Conservation (phyloP, 2,329 filamentous ascomycete genomes). For the Ophidiomyces ophidiicola region DNA sequence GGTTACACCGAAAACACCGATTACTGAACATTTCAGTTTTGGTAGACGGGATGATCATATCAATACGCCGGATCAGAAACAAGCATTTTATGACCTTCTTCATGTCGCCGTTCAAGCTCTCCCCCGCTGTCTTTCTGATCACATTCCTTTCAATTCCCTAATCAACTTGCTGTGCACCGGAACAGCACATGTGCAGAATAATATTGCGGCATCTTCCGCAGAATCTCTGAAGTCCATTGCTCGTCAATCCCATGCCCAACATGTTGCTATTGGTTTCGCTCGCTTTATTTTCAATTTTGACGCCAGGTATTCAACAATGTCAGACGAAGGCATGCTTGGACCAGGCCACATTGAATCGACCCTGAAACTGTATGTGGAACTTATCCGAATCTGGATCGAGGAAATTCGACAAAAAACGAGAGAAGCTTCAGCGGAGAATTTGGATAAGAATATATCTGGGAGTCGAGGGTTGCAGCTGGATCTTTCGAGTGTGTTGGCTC, state of each 20-base stretch:
- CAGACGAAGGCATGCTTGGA: constrained; percentile 90
- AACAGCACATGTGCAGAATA: constrained; percentile 84
- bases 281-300: constrained; percentile 98
- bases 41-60: constrained; percentile 67
- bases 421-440: constrained; percentile 53
- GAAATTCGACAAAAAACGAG: constrained; percentile 80
- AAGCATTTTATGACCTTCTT: constrained; percentile 88
- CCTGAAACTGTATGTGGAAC: constrained; percentile 78
- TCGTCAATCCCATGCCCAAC: constrained; percentile 79
- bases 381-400: constrained; percentile 94
- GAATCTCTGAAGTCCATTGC: constrained; percentile 93
- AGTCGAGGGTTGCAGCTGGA: constrained; percentile 68
- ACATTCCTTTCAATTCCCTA: constrained; percentile 83
- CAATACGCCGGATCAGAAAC: constrained; percentile 65
- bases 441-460: constrained; percentile 52
- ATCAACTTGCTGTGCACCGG: constrained; percentile 94
- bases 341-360: constrained; percentile 92
- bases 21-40: constrained; percentile 89
- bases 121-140: constrained; percentile 79
- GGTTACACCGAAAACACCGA: constrained; percentile 82
- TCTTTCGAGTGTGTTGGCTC: constrained; percentile 74
- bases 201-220: constrained; percentile 84
- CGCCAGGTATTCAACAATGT: constrained; percentile 93
- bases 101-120: constrained; percentile 92
- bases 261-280: constrained; percentile 92